Evolutionary conservation across 306 rosid species (phyloP), one percentile per base, ranked within the genome.

Genomic region (Cucurbita maxima): DNA sequence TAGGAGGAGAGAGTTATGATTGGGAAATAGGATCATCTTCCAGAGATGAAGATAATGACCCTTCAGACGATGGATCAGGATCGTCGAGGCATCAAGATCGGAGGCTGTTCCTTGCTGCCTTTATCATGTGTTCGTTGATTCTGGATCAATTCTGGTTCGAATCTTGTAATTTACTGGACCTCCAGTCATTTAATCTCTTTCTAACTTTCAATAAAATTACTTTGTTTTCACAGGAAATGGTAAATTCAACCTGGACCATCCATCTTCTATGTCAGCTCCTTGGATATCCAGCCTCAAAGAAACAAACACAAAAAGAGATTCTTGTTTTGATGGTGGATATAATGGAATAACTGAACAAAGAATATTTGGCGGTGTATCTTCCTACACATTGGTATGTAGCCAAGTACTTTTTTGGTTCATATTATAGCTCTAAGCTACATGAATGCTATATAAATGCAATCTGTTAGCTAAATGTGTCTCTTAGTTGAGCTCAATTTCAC

Each of bases 21-120:
- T 92, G 81, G n/a, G 96, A 89, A 82, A 84, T 97, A 71, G 96
- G 83, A 12, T 81, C 97, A 50, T 84, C 95, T 67, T 73, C 92
- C 10, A 82, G 92, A 76, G 97, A 90, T 45, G 92, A 84, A 72
- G 92, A 88, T 47, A 88, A 89, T 5, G 95, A 89, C 25, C 84
- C 96, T 22, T 90, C 98, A 3, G 98, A 94, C 40, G 97, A 86
- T 44, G 92, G 83, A 20, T 87, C 95, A n/a, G 87, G 84, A 58
- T 73, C 80, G 67, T 79, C 85, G 87, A 85, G 89, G 82, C 95
- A 84, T 53, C 88, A 82, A 1, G 79, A 38, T 78, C 45, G 68
- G 75, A 78, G 66, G 75, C 71, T 59, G 18, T 78, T 77, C 57
- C 18, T 51, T 48, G 59, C 59, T 70, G 74, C 74, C 74, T 50